These are phyloP conservation scores for Aquilaria agallochum DNA, from an alignment of 441 rosid species.

Conservation along the genomic window DNA sequence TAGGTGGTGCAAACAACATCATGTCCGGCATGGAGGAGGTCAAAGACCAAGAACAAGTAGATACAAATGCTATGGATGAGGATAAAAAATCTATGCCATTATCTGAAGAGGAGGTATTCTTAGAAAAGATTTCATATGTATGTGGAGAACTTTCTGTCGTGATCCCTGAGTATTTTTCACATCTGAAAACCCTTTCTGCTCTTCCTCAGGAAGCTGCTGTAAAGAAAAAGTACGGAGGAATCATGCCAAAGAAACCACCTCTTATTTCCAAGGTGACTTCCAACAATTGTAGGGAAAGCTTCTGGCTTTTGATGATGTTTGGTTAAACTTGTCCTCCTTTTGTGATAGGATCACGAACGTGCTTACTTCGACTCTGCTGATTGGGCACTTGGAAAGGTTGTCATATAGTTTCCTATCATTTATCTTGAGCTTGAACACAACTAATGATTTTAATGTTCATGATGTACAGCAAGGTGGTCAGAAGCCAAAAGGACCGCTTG, in stretches of 20 bases:
- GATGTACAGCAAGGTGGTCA: conserved; percentile 90
- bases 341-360: conserved; percentile 79
- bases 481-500: conserved; percentile 98
- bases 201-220: conserved; percentile 37
- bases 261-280: conserved; percentile 78
- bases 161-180: too few species aligned
- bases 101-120: conserved; percentile 63
- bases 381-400: conserved; percentile 98
- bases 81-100: conserved; percentile 44
- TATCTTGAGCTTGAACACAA: not conserved
- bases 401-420: conserved; percentile 8
- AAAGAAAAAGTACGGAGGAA: conserved; percentile 86
- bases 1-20: conserved; percentile 21
- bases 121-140: not conserved
- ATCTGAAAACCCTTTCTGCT: not conserved
- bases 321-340: conserved; percentile 16
- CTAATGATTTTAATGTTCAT: conserved; percentile 11
- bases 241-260: conserved; percentile 89
- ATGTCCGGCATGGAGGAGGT: conserved; percentile 62
- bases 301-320: conserved; percentile 9
- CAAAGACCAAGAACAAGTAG: conserved; percentile 43
- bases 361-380: conserved; percentile 97
- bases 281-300: not conserved
- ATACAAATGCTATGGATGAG: conserved; percentile 36
- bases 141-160: too few species aligned